Base-by-base conservation (phyloP, 1,284 basidiomycete species). In the Sporisorium reilianum region DNA sequence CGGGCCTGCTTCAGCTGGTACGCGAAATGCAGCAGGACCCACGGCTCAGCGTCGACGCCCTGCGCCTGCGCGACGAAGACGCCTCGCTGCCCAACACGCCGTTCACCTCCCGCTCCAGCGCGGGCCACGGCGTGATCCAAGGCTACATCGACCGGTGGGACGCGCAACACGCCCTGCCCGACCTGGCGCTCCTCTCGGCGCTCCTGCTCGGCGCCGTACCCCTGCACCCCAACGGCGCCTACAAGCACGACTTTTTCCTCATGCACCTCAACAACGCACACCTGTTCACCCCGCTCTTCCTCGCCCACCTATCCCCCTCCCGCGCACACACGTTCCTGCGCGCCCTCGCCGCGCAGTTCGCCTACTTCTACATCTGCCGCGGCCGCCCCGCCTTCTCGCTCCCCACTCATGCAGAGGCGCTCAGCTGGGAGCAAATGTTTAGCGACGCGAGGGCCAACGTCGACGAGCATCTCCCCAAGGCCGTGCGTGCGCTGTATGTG, bases 211-310 rank as follows among this genome's bases (percentile, higher is more conserved):
- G 75, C 4, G 57, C 66, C 0, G 70, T 72, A 8, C 60, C 70
- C 0, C 59, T 44, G 22, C 53, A 48, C 9, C 5, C 25, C 12
- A 50, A 54, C 16, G 50, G 50, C 5, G 20, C 28, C 1, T 70
- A 64, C 41, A 55, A 38, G 16, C 75, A 77, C 40, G 75, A 77
- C 44, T 77, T 77, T 34, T 77, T 77, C 58, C 34, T 77, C 53
- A 64, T 77, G 64, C 75, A 77, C 56, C 41, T 63, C 20, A 73
- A 77, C 70, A 77, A 77, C 46, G 66, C 70, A 3, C 60, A 73
- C 23, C 61, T 77, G 18, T 77, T 73, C 36, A 63, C 70, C 3
- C 50, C 53, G 5, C 45, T 63, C 28, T 46, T 45, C 4, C 56
- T 73, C 8, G 5, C 34, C 10, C 40, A 51, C 3, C 25, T 72